Evolutionary conservation across 805 yeast species (phyloP), one percentile per base, ranked within the genome.

Genomic region (Starmerella asiatica): DNA sequence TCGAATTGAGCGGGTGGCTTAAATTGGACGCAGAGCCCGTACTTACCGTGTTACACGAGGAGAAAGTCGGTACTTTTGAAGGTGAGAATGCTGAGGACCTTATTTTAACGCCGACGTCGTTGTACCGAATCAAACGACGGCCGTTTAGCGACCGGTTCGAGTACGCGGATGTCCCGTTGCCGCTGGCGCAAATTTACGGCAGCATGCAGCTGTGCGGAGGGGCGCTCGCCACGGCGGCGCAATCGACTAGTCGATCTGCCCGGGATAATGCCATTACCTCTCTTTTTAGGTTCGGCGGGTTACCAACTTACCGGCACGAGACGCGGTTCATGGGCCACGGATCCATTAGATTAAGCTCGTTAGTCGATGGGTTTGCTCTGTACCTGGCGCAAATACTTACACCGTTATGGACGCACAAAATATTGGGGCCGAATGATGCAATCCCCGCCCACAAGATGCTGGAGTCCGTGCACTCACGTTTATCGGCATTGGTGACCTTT

Each of bases 121-220:
- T 88, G 28, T 77, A 76, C 51, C 68, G 82, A 17, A 83, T 76
- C 57, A 76, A 78, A 48, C 77, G 77, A 50, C 71, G 84, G 56
- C 78, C 85, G 3, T 91, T 94, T 5, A 86, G 79, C 55, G 71
- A 78, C 56, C 70, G 84, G 4, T 69, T 88, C 47, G 79, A 79
- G 54, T 60, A 79, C 0, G 62, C 82, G 29, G 67, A 62, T 29
- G 75, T 79, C 17, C 71, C 82, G 38, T 70, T 76, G 37, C 44
- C 47, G 30, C 83, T 83, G 55, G 73, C 78, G 15, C 70, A 72
- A 35, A 78, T 80, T 39, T 85, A 84, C 56, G 96, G 97, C 5
- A 70, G 77, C 37, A 76, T 81, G 38, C 98, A 93, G 57, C 77
- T 93, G 3, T 88, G 96, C 54, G 78, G 94, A 0, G 76, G 91